Base-by-base conservation (phyloP, 208 protist genomes). In the Kentomonas sorsogonicus region DNA sequence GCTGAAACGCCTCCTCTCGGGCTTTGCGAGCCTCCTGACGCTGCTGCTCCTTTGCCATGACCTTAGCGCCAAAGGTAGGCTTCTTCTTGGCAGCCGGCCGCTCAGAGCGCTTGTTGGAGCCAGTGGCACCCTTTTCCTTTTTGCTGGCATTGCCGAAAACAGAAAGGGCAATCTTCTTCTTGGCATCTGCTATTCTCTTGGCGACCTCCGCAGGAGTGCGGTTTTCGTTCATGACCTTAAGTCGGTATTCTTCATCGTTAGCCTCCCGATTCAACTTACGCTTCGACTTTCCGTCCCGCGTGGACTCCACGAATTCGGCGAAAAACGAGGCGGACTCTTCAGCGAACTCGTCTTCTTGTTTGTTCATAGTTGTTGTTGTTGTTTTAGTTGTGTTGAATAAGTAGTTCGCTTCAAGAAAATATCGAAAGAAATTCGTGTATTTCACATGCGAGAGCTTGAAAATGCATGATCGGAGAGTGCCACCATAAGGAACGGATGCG, bases 291-390 rank as follows among this genome's bases (percentile, higher is more conserved):
- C 23, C 60, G 5, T 45, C 34, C 2, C 59, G 54, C 1, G 59
- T 56, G 18, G 63, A 55, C 7, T 58, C 64, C 0, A 66, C 50
- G 53, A 91, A 85, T 50, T 83, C 79, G 4, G 39, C 48, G 47
- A 91, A 91, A 53, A 92, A 92, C 38, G 63, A 72, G 36, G 63
- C 71, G 3, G 72, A 78, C 10, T 66, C 74, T 23, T 92, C 81
- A 1, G 67, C 77, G 71, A 68, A 87, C 60, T 88, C 81, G 46
- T 90, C 78, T 38, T 64, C 70, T 18, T 40, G 45, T 31, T 39
- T 53, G 26, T 41, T 26, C 3, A 50, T 55, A 29, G 51, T 61
- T 43, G 13, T n/a, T 13, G 29, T 18, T 38, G 47, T n/a, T 44
- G 3, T 60, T 22, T 22, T 38, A 39, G n/a, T n/a, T n/a, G n/a